phyloP scores from a whole-genome alignment of 2,329 filamentous ascomycete genomes.

The Pseudogymnoascus sp. region DNA sequence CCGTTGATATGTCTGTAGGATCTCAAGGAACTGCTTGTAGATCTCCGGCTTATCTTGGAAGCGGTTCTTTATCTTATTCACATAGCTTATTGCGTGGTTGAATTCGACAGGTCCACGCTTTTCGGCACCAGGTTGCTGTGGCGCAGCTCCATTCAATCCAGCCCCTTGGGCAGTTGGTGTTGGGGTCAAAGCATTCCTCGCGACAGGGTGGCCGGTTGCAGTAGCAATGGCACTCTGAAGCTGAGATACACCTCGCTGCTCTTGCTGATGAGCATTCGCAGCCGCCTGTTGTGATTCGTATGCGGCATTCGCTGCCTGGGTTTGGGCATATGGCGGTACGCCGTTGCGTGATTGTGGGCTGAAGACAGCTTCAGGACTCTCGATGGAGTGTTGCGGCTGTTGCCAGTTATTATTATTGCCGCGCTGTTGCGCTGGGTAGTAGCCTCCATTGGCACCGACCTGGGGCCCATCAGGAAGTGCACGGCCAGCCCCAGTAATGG shows the following conservation, averaged over 20 bases:
- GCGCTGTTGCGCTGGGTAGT: constrained; percentile 32
- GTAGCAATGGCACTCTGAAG: constrained; percentile 51
- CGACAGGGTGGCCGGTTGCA: constrained; percentile 33
- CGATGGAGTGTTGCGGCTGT: constrained; percentile 49
- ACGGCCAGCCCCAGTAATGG: constrained; percentile 53
- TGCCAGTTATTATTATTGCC: constrained; percentile 40
- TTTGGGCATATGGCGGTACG: constrained; percentile 35
- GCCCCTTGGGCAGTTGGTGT: constrained; percentile 49
- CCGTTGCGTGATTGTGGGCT: constrained; percentile 48
- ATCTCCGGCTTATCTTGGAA: constrained; percentile 96
- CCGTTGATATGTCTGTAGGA: constrained; percentile 93
- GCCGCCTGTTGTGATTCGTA: constrained; percentile 37
- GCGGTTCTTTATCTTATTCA: constrained; percentile 99
- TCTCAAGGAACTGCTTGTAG: constrained; percentile 98
- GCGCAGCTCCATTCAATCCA: constrained; percentile 52
- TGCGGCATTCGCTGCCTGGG: constrained; percentile 30
- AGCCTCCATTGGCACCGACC: constrained; percentile 24
- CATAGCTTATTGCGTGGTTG: constrained; percentile 98
- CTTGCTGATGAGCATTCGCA: constrained; percentile 46
- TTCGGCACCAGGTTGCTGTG: constrained; percentile 58
- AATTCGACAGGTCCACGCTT: constrained; percentile 95
- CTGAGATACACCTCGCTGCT: constrained; percentile 58
- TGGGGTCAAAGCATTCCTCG: constrained; percentile 50
- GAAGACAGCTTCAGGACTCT: constrained; percentile 55
- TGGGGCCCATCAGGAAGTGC: constrained; percentile 33